Conservation (phyloP, 2,329 filamentous ascomycete species). For the Chaetomiaceae sp. region DNA sequence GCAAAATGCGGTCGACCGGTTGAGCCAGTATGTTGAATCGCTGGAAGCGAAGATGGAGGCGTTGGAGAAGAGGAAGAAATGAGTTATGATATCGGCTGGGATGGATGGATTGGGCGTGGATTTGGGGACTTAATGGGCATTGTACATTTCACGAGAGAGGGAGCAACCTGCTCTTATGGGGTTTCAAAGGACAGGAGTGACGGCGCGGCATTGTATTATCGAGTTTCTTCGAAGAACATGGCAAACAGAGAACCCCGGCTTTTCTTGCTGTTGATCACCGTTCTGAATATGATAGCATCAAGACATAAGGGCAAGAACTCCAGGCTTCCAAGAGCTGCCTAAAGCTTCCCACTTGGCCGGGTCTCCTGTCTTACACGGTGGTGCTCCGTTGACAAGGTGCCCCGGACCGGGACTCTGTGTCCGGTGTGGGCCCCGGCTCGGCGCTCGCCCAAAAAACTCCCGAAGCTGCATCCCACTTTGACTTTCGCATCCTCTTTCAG, state of each 20-base stretch:
- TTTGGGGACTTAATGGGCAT: neutral
- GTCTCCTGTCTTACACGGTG: too few relatives aligned
- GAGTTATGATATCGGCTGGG: constrained; percentile 22
- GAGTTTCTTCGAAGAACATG: too few relatives aligned
- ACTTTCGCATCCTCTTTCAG: neutral
- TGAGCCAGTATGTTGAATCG: constrained; percentile 76
- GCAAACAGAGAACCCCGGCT: too few relatives aligned
- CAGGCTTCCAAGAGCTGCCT: too few relatives aligned
- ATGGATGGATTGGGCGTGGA: neutral
- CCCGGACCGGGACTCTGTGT: neutral
- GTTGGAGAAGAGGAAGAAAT: constrained; percentile 63
- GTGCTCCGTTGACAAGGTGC: neutral
- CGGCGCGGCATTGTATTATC: neutral
- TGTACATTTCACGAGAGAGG: neutral
- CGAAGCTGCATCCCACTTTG: neutral
- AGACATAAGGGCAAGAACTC: too few relatives aligned
- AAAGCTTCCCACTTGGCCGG: too few relatives aligned
- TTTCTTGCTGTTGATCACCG: too few relatives aligned
- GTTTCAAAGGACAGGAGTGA: neutral
- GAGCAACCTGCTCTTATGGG: too few relatives aligned
- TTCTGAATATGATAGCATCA: too few relatives aligned
- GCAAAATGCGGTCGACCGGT: constrained; percentile 78
- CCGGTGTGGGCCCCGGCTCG: constrained; percentile 7
- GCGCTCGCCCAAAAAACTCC: constrained; percentile 7
- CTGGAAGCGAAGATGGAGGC: constrained; percentile 76